A percentile compares a stretch with the other conserved stretches of the same genome.
phyloP scores from a whole-genome alignment of 805 yeast species.

The Lachancea meyersii region DNA sequence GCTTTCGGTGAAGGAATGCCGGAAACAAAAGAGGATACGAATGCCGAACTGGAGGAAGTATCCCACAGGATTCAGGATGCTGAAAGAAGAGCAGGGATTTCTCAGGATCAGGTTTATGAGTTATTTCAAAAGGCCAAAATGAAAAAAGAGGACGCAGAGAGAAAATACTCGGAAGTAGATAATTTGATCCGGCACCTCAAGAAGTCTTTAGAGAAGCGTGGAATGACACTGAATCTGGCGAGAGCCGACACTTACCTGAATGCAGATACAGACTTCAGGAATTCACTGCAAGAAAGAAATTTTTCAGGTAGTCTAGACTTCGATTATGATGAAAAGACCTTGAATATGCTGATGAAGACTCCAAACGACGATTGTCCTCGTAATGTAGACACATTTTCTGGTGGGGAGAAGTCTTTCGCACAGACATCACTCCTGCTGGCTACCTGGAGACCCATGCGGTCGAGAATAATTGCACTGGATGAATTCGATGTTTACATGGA shows the following conservation, averaged over 20 bases:
- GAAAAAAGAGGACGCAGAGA: conserved; percentile 39
- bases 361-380: conserved; percentile 53
- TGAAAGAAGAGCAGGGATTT: conserved; percentile 47
- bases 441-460: conserved; percentile 89
- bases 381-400: conserved; percentile 78
- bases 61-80: conserved; percentile 44
- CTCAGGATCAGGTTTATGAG: conserved; percentile 49
- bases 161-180: conserved; percentile 35
- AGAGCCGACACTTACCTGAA: conserved; percentile 39
- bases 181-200: conserved; percentile 29
- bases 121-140: conserved; percentile 42
- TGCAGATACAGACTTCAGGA: conserved; percentile 52
- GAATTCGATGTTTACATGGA: conserved; percentile 99
- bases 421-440: conserved; percentile 84
- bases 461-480: conserved; percentile 82
- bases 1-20: conserved; percentile 36
- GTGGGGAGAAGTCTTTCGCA: conserved; percentile 94
- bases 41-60: conserved; percentile 42
- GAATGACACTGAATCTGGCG: conserved; percentile 38
- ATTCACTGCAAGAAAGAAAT: conserved; percentile 57
- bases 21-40: conserved; percentile 44
- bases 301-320: conserved; percentile 69
- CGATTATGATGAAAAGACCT: conserved; percentile 45
- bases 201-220: conserved; percentile 40
- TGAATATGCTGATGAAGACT: conserved; percentile 57